Percentiles rank a stretch among this genome's conserved stretches.
phyloP scores from a whole-genome alignment of 73 alveolate species.

The Effrenium voratum region DNA sequence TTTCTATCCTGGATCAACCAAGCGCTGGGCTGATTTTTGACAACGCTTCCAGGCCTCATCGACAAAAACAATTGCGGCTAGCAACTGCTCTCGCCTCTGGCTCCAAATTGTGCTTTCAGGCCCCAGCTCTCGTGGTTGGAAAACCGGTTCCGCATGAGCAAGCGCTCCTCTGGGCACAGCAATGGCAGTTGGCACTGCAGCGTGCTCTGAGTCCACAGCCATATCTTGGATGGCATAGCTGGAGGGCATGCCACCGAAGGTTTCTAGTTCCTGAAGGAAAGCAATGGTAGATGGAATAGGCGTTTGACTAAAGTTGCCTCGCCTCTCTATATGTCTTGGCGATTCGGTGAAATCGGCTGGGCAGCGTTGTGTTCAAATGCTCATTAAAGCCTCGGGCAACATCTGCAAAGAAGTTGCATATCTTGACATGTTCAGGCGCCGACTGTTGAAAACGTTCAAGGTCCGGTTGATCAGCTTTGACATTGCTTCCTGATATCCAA shows the following conservation, averaged over 20 bases:
- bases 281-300: neutral
- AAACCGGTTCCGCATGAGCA: constrained; percentile 18
- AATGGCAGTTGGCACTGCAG: too few species aligned
- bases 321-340: constrained; percentile 30
- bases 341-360: constrained; percentile 50
- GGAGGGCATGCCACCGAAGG: constrained; percentile 87
- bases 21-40: too few species aligned
- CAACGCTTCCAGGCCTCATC: too few species aligned
- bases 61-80: too few species aligned
- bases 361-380: constrained; percentile 61
- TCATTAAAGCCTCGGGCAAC: constrained; percentile 38
- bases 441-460: constrained; percentile 57
- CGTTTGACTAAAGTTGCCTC: neutral
- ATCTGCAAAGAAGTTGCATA: neutral
- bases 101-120: too few species aligned
- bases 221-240: constrained; percentile 71
- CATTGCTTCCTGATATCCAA: constrained; percentile 60
- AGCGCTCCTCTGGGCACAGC: neutral
- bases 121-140: constrained; percentile 64
- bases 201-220: constrained; percentile 18
- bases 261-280: constrained; percentile 17
- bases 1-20: too few species aligned
- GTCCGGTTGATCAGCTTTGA: constrained; percentile 41
- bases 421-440: neutral
- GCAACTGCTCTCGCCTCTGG: too few species aligned